phyloP scores from a whole-genome alignment of 495 filamentous ascomycete genomes.

The Penicillium paxilli region DNA sequence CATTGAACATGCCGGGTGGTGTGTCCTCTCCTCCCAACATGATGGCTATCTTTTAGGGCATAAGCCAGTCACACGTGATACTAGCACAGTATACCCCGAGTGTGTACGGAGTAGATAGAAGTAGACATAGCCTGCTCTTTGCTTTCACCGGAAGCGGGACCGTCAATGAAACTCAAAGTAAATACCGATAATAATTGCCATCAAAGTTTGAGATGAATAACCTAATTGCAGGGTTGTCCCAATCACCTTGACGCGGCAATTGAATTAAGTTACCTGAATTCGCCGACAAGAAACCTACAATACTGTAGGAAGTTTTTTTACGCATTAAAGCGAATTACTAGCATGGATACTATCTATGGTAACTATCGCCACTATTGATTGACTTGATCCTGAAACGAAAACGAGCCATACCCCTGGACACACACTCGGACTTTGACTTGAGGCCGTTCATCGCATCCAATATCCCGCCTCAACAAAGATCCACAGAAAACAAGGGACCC shows the following conservation, averaged over 20 bases:
- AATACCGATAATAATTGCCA: background rate
- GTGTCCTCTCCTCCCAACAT: conserved; percentile 49
- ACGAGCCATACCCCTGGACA: background rate
- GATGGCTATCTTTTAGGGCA: conserved; percentile 45
- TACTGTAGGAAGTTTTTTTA: too few relatives aligned
- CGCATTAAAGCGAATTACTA: too few relatives aligned
- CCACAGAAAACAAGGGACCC: background rate
- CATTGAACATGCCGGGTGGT: conserved; percentile 54
- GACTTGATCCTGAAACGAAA: background rate
- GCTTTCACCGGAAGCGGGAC: background rate
- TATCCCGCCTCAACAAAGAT: background rate
- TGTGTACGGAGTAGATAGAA: too few relatives aligned
- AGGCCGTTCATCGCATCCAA: background rate
- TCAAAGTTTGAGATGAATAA: background rate
- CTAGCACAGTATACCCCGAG: too few relatives aligned
- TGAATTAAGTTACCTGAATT: background rate
- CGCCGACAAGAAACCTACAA: background rate
- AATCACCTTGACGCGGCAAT: background rate
- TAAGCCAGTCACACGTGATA: too few relatives aligned
- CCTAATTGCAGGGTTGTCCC: background rate
- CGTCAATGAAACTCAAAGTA: conserved; percentile 6
- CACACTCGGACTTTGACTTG: background rate
- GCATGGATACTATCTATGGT: too few relatives aligned
- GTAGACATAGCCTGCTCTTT: background rate
- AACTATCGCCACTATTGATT: background rate